A percentile compares a stretch with the other conserved stretches of the same genome.
Evolutionary conservation across 2,329 filamentous ascomycete genomes (phyloP).

Genomic region (Curvularia sp.): DNA sequence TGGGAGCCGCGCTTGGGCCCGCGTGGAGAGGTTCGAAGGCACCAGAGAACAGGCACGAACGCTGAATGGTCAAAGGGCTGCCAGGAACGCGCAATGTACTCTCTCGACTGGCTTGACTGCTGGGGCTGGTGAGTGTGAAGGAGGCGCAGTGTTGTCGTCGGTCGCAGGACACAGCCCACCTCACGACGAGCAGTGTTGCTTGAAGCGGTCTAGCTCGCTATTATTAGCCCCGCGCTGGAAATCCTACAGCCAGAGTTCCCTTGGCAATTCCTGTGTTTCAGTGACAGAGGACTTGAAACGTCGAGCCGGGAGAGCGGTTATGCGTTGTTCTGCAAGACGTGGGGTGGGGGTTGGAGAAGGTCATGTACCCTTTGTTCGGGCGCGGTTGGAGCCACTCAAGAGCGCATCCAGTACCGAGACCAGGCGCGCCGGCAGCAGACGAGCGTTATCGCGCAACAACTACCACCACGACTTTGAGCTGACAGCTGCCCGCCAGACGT

Average conservation of each 20-base stretch:
- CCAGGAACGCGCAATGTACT: conserved; percentile 28
- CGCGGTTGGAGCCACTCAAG: conserved; percentile 7
- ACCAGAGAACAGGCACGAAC: conserved; percentile 19
- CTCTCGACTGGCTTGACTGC: conserved; percentile 25
- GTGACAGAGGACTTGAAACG: conserved; percentile 28
- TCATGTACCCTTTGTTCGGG: neutral
- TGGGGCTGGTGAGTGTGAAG: conserved; percentile 40
- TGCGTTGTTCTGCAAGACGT: conserved; percentile 19
- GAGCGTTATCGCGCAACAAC: conserved; percentile 12
- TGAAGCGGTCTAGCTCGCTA: conserved; percentile 20
- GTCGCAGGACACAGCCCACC: conserved; percentile 20
- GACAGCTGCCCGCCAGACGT: too few species aligned
- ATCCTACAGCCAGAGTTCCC: conserved; percentile 15
- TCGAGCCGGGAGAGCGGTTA: conserved; percentile 19
- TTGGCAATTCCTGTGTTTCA: conserved; percentile 34
- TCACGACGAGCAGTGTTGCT: conserved; percentile 22
- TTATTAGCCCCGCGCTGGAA: conserved; percentile 18
- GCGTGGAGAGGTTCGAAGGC: conserved; percentile 14
- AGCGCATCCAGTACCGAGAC: conserved; percentile 3
- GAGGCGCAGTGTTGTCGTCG: conserved; percentile 35
- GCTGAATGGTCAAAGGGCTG: conserved; percentile 33
- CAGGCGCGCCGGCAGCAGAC: conserved; percentile 3
- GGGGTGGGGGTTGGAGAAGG: conserved; percentile 3
- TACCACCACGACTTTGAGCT: neutral
- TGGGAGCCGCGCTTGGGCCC: conserved; percentile 32